A percentile compares a stretch with the other conserved stretches of the same genome.
phyloP scores from a whole-genome alignment of 352 stramenopile species.

The Globisporangium middletonii region DNA sequence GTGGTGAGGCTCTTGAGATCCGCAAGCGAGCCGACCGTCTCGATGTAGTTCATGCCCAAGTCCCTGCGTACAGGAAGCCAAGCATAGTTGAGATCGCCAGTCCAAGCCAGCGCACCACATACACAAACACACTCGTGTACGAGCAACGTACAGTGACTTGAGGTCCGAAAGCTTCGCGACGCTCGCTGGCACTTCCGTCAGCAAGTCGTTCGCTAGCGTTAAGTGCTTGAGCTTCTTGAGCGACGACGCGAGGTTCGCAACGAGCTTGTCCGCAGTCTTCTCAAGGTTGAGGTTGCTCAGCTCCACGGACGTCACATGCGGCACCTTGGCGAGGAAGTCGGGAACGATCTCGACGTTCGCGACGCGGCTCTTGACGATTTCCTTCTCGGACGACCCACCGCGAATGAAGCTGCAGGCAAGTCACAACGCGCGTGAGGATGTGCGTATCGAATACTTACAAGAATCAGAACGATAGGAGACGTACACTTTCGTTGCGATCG shows the following conservation, averaged over 20 bases:
- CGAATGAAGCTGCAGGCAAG: not conserved
- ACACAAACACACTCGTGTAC: no score
- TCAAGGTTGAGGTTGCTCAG: constrained; percentile 3
- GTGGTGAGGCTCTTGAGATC: no score
- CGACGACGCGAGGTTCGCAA: not conserved
- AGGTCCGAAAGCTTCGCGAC: no score
- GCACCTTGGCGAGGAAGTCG: constrained; percentile 3
- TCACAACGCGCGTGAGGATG: not conserved
- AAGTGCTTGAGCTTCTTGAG: no score
- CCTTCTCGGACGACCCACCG: not conserved
- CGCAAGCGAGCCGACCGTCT: no score
- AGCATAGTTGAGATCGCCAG: no score
- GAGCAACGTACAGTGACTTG: no score
- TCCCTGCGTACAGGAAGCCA: no score
- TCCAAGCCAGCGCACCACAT: no score
- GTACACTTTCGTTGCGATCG: not conserved
- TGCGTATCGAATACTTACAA: not conserved
- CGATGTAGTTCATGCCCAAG: no score
- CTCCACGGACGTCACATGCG: not conserved
- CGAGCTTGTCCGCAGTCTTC: not conserved
- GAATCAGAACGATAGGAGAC: not conserved
- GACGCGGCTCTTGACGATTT: constrained; percentile 1
- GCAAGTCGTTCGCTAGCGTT: no score
- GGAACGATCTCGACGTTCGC: constrained; percentile 1
- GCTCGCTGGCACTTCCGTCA: no score